phyloP scores from a whole-genome alignment of 495 filamentous ascomycete genomes.

The Penicillium goetzii region DNA sequence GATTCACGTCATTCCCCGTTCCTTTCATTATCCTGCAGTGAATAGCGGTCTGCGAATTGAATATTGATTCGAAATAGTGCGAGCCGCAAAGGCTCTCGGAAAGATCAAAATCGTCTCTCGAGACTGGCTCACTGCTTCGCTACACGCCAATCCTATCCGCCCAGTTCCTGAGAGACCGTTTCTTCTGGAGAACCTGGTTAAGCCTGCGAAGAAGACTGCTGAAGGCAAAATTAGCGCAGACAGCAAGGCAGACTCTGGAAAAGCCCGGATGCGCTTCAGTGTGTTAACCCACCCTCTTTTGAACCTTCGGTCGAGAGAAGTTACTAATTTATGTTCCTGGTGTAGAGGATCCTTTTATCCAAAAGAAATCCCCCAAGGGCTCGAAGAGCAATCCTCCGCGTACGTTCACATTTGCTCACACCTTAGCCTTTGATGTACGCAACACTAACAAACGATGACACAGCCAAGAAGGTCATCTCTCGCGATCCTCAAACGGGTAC shows the following conservation, averaged over 20 bases:
- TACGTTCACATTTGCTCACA: background rate
- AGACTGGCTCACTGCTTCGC: conserved; percentile 65
- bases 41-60: background rate
- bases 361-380: background rate
- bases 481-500: conserved; percentile 9
- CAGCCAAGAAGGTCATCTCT: conserved; percentile 11
- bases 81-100: conserved; percentile 40
- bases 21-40: background rate
- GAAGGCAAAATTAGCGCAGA: background rate
- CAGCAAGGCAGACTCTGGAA: background rate
- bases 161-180: conserved; percentile 51
- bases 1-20: background rate
- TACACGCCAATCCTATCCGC: conserved; percentile 33
- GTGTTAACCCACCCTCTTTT: background rate
- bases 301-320: background rate
- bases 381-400: background rate
- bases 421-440: background rate
- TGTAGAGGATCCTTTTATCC: conserved; percentile 16
- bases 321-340: background rate
- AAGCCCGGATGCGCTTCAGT: background rate
- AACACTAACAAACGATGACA: background rate
- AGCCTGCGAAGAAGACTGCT: conserved; percentile 26
- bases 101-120: conserved; percentile 58
- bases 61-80: conserved; percentile 36
- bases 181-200: conserved; percentile 44